Base-by-base conservation (phyloP, 1,284 basidiomycete genomes). In the Puccinia novopanici region DNA sequence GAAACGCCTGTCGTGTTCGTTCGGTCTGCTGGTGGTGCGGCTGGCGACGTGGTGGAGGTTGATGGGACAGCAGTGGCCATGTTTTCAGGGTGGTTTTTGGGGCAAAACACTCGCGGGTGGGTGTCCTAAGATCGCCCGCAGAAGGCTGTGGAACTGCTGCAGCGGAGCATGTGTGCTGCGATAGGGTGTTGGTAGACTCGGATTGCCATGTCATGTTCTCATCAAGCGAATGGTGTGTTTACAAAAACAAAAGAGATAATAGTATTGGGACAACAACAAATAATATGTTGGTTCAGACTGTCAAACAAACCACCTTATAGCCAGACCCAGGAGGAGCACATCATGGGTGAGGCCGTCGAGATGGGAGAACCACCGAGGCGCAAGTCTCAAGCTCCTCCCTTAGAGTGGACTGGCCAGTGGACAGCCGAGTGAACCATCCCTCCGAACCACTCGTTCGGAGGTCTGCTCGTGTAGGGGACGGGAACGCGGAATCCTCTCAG, bases 401-500 rank as follows among this genome's bases (percentile, higher is more conserved):
- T 30, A 74, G 30, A 8, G 48, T 61, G 61, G 54, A 30, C 72
- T 59, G 55, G n/a, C 19, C 34, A 61, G 55, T 72, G 50, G 70
- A 55, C n/a, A 72, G 48, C 34, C 70, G 4, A 72, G 37, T 59
- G 72, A 59, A 74, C 72, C 72, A 74, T 61, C 72, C 59, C 2
- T 27, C 40, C 72, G n/a, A 74, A 22, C n/a, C 6, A 30, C 6
- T n/a, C 10, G n/a, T 13, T 40, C 42, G 22, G 50, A 61, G 30
- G 55, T 74, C 72, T 74, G 22, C 45, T 74, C 57, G 72, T 74
- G 54, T 74, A 57, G 72, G 72, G 72, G 72, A 74, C 72, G 72
- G 72, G 72, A 74, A 74, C 72, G 72, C 72, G 72, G 72, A 74
- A 45, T 57, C 72, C 57, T 74, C 37, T 74, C 72, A 74, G 55